Evolutionary conservation across 176 grass and related monocot species (phyloP), one percentile per base, ranked within the genome.

Genomic region (Oryza brachyantha): DNA sequence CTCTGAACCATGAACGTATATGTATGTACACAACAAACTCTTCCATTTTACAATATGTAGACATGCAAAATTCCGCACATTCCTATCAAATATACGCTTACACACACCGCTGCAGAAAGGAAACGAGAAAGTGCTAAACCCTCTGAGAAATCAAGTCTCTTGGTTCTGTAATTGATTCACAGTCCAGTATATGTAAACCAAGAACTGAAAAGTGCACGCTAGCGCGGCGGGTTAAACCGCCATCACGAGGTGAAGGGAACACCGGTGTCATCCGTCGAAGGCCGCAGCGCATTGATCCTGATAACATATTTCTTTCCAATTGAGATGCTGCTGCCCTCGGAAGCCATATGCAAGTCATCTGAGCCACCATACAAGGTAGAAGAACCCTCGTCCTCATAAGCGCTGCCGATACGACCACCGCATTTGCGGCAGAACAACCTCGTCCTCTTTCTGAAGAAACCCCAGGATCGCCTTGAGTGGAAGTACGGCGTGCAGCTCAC

Each of bases 391-490:
- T 86, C 83, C 3, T 88, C 86, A 7, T 83, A 91, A 58, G 85
- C 79, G 13, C 52, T 76, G n/a, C 92, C 88, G 32, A 91, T 88
- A 50, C 70, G 68, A 11, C 34, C 81, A 35, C 68, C 34, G 17
- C 92, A 94, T 68, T 88, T 88, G 72, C 85, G 86, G 66, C 92
- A 94, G 54, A 94, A 77, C 79, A 94, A 21, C 1, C 76, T 66
- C 4, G 76, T 88, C 16, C 72, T 88, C 24, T 38, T 87, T 52
- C 83, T 88, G 54, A 88, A 69, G n/a, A 91, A 79, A 50, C 88
- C 92, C 92, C 88, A 86, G 16, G 88, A 94, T 29, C 37, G 45
- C 5, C 68, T 80, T 1, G 92, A 91, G 48, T 57, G 29, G 63
- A 94, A 91, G 76, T 88, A 88, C 0, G 88, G 88, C 61, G 19